Evolutionary conservation across 2,329 filamentous ascomycete genomes (phyloP), one percentile per base, ranked within the genome.

Genomic region (Diaporthe ampelina): DNA sequence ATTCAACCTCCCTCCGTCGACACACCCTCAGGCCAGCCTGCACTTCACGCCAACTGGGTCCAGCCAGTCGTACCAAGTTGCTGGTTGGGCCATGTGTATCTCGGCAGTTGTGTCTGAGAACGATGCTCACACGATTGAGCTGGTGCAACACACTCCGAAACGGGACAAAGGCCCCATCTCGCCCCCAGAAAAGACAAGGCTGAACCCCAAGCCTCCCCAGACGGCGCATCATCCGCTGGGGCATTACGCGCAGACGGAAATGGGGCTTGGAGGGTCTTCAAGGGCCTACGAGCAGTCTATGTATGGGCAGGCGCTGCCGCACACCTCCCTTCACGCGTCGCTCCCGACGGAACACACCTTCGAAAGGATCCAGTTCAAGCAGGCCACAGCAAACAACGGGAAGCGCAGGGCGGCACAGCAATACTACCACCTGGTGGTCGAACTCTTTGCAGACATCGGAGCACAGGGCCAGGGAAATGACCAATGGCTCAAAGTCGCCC

Each of bases 351-450:
- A 91, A 77, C 88, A 91, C 76, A 91, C 88, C 0, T 98, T 97
- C 81, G 95, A 98, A 81, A 92, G 95, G 15, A 97, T 98, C 69
- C 95, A 98, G 79, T 98, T 98, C 88, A 97, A 97, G 82, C 94
- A 94, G 77, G 95, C 95, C 1, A 98, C 95, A 0, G 94, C 95
- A 32, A 98, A 98, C 85, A 98, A 98, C 78, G 95, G 95, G 61
- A 97, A 97, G 82, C 89, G 95, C 78, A 89, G 95, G 73, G 95
- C 95, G 1, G 94, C 95, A 24, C 95, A 98, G 81, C 95, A 98
- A 79, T 97, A 95, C 82, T 98, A 97, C 80, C 94, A 97, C 79
- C 88, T 98, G n/a, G 90, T 97, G 59, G 92, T 97, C 5, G 95
- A 97, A 81, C 90, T 97, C 1, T 94, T 91, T 83, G 94, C 90